These are phyloP conservation scores for Oidiodendron maius DNA, from an alignment of 495 filamentous ascomycete species.

Conservation along the genomic window DNA sequence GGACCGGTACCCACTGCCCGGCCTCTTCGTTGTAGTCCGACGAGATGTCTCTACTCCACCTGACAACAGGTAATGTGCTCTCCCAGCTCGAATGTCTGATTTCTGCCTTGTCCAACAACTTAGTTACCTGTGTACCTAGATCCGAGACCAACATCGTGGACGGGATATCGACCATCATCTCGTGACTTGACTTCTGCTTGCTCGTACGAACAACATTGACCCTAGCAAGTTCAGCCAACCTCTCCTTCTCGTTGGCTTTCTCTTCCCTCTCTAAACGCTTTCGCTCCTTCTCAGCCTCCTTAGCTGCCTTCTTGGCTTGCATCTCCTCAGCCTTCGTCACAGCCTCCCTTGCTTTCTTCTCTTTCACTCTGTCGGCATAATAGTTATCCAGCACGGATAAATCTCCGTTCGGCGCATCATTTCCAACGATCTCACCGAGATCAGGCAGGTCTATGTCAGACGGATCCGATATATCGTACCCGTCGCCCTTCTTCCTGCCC, in stretches of 20 bases:
- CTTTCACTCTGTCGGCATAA: slow-evolving; percentile 29
- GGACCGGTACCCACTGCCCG: slow-evolving; percentile 63
- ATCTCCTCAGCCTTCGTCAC: slow-evolving; percentile 26
- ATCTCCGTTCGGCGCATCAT: not conserved
- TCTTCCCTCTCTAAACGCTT: slow-evolving; percentile 40
- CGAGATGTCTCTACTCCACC: slow-evolving; percentile 68
- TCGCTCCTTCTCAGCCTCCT: slow-evolving; percentile 51
- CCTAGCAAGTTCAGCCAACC: slow-evolving; percentile 60
- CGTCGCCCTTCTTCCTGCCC: not conserved
- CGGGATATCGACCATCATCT: slow-evolving; percentile 83
- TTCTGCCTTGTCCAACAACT: slow-evolving; percentile 51
- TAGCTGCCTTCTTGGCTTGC: slow-evolving; percentile 19
- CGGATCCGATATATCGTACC: not conserved
- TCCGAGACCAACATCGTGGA: slow-evolving; percentile 38
- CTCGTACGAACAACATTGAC: slow-evolving; percentile 72
- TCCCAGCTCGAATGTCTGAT: slow-evolving; percentile 39
- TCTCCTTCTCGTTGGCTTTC: slow-evolving; percentile 57
- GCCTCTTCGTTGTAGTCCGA: slow-evolving; percentile 55
- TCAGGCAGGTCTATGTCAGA: slow-evolving; percentile 18
- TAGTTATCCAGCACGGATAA: slow-evolving; percentile 22
- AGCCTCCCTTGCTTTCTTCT: slow-evolving; percentile 29
- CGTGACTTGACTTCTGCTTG: slow-evolving; percentile 67
- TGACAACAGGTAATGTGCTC: slow-evolving; percentile 51
- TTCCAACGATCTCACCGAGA: not conserved
- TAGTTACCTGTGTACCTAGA: slow-evolving; percentile 42